Evolutionary conservation across 2,329 filamentous ascomycete species (phyloP), one percentile per base, ranked within the genome.

Genomic region (Aureobasidium mangrovei): DNA sequence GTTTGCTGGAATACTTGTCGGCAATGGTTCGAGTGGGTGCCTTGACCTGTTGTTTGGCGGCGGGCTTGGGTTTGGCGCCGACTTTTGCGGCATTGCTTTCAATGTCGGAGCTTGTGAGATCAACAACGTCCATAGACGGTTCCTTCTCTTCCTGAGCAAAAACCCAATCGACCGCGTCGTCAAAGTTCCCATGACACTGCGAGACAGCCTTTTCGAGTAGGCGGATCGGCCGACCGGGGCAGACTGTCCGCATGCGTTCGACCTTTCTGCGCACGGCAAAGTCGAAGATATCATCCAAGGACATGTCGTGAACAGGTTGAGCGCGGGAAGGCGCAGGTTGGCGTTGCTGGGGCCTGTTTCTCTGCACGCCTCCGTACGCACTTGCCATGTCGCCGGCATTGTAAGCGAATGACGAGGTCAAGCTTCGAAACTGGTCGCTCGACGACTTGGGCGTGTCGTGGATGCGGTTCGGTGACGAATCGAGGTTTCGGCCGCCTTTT

Each of bases 21-120:
- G 79, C 75, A 55, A 87, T 81, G 4, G 71, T 76, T 56, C 74
- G 76, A 10, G 72, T 72, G 4, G 77, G 77, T 8, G 72, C 73
- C 59, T 80, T 78, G 32, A 83, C 72, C 47, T 75, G 71, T 59
- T 79, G 77, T 65, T 77, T 78, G 43, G 76, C 76, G n/a, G 71
- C 70, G 51, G 72, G 69, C 60, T 78, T 79, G 6, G 60, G 62
- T 47, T 56, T 56, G 7, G 39, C 60, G 28, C 26, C 49, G 24
- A 35, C 56, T 43, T 54, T 56, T 55, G 65, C 44, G 53, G 35
- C 47, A 35, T 48, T 43, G 45, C 45, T 61, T 57, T 75, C 65
- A 60, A 77, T 62, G 57, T 66, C 62, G 31, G 72, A 75, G 0
- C 65, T 60, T n/a, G 63, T 64, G 6, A 67, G 56, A 49, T 69